Percentiles rank a stretch among this genome's conserved stretches.
Conservation (phyloP, 331 rosid genomes). For the Rhamnella rubrinervis region DNA sequence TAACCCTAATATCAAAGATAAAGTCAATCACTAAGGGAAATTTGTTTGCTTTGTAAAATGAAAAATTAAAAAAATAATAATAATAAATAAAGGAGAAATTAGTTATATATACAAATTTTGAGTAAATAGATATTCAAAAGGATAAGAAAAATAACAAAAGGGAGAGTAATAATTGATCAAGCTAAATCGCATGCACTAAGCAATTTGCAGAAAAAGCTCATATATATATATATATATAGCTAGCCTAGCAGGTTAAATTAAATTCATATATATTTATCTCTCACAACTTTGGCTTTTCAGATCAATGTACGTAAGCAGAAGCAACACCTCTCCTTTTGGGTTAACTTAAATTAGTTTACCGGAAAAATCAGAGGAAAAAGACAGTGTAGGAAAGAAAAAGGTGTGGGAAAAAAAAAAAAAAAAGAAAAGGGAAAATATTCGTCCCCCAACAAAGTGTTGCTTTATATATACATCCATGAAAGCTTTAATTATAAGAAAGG, state of each 20-base stretch:
- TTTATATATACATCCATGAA: neutral
- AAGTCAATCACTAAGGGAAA: too few relatives aligned
- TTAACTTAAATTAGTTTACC: conserved; percentile 26
- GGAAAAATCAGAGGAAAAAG: conserved; percentile 10
- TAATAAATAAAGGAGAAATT: too few relatives aligned
- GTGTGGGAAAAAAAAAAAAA: neutral
- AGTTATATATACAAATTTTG: too few relatives aligned
- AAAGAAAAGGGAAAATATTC: conserved; percentile 47
- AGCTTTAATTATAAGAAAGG: conserved; percentile 29
- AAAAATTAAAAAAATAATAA: too few relatives aligned
- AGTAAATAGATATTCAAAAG: too few relatives aligned
- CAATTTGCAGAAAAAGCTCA: too few relatives aligned
- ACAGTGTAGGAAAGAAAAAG: conserved; percentile 14
- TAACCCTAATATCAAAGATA: too few relatives aligned
- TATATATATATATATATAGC: too few relatives aligned
- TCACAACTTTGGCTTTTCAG: conserved; percentile 16
- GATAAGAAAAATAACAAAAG: too few relatives aligned
- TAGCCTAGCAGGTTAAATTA: neutral
- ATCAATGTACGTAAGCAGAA: conserved; percentile 32
- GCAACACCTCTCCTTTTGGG: conserved; percentile 29
- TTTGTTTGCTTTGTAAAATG: too few relatives aligned
- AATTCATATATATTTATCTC: conserved; percentile 29
- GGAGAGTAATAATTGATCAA: too few relatives aligned
- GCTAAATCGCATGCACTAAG: too few relatives aligned
- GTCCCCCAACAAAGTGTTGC: conserved; percentile 38